phyloP scores from a whole-genome alignment of 306 rosid species.

The Medicago ruthenica region DNA sequence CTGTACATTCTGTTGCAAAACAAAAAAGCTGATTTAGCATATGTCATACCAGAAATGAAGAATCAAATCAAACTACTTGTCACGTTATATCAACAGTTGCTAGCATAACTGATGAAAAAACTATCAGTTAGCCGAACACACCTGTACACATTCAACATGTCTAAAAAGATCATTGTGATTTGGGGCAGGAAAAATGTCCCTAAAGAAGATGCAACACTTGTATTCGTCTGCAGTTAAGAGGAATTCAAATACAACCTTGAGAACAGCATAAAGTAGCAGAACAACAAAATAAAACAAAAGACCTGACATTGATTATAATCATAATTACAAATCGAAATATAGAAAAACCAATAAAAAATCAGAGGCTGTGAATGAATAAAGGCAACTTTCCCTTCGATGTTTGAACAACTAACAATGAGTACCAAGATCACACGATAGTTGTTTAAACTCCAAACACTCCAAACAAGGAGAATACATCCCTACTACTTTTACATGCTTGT shows the following conservation, averaged over 20 bases:
- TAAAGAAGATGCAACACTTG: slow-evolving; percentile 86
- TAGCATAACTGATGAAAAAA: neutral
- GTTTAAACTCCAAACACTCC: neutral
- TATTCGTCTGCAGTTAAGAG: slow-evolving; percentile 77
- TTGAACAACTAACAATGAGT: neutral
- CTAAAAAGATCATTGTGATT: slow-evolving; percentile 86
- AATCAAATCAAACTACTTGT: slow-evolving; percentile 6
- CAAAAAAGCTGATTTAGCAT: slow-evolving; percentile 17
- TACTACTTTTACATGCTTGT: neutral
- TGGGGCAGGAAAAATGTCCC: slow-evolving; percentile 96
- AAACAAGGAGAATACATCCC: neutral
- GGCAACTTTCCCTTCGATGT: neutral
- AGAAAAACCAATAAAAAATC: slow-evolving; percentile 7
- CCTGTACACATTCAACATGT: slow-evolving; percentile 99
- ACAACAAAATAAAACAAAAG: neutral
- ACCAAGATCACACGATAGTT: neutral
- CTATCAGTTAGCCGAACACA: slow-evolving; percentile 29
- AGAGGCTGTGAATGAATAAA: neutral
- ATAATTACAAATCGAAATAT: slow-evolving; percentile 2
- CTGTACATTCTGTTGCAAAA: slow-evolving; percentile 88
- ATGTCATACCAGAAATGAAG: neutral
- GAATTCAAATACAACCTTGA: slow-evolving; percentile 27
- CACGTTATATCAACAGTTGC: neutral
- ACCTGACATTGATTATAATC: neutral
- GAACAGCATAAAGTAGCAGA: neutral